Percentiles rank a stretch among this genome's conserved stretches.
These are phyloP conservation scores for Penicillium oxalicum DNA, from an alignment of 2,329 filamentous ascomycete genomes.

Conservation along the genomic window DNA sequence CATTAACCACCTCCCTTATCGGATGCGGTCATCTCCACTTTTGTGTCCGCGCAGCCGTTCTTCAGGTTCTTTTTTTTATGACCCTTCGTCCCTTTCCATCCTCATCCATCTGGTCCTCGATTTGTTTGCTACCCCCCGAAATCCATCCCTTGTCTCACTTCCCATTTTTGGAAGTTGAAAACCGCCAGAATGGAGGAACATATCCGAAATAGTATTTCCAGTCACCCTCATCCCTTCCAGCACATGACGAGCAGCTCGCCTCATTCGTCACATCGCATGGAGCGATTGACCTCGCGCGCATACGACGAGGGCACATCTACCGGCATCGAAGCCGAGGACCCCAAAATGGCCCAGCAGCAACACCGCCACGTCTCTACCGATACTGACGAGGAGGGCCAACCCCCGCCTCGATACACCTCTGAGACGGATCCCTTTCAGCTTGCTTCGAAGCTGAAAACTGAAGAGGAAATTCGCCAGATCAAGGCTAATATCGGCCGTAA, in stretches of 20 bases:
- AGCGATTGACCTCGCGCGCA: slow-evolving; percentile 18
- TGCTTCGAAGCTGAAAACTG: slow-evolving; percentile 68
- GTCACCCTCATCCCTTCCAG: slow-evolving; percentile 24
- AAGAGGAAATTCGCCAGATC: slow-evolving; percentile 69
- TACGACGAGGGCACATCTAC: slow-evolving; percentile 37
- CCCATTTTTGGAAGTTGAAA: slow-evolving; percentile 2
- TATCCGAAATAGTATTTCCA: slow-evolving; percentile 25
- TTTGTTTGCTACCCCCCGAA: not conserved
- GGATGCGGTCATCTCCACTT: slow-evolving; percentile 10
- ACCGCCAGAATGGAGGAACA: slow-evolving; percentile 24
- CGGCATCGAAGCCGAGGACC: slow-evolving; percentile 34
- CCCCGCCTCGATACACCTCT: slow-evolving; percentile 51
- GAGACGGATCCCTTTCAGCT: slow-evolving; percentile 79
- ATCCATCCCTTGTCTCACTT: not conserved
- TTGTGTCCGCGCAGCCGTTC: not conserved
- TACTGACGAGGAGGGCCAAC: slow-evolving; percentile 43
- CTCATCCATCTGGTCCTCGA: slow-evolving; percentile 2
- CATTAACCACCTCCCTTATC: slow-evolving; percentile 3
- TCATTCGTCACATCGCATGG: slow-evolving; percentile 16
- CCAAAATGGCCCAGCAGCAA: slow-evolving; percentile 12
- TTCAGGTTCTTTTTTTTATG: not conserved
- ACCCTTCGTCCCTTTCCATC: not conserved
- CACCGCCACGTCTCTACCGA: slow-evolving; percentile 29
- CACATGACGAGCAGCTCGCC: slow-evolving; percentile 19
- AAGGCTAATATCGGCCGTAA: slow-evolving; percentile 75